Conservation (phyloP, 306 rosid species). For the Acacia melanoxylon region DNA sequence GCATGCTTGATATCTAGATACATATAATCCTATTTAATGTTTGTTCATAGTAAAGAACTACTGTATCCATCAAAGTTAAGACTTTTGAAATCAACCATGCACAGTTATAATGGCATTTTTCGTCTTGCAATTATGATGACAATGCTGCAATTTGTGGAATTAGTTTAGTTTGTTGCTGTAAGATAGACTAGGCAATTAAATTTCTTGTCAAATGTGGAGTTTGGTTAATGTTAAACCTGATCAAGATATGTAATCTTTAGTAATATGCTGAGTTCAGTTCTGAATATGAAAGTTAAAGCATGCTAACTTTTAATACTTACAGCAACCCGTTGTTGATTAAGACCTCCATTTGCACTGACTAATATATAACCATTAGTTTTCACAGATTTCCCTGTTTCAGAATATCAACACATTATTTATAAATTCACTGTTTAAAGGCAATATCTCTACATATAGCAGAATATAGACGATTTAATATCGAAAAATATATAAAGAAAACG, state of each 20-base stretch:
- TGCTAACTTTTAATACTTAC: constrained; percentile 52
- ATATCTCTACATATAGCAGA: background rate
- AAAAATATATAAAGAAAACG: background rate
- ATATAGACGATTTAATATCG: background rate
- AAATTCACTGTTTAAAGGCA: background rate
- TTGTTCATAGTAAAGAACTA: background rate
- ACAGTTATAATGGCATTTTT: background rate
- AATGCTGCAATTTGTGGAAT: background rate
- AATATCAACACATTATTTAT: constrained; percentile 20
- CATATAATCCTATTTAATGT: background rate
- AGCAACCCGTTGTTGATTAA: constrained; percentile 97
- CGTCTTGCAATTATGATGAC: background rate
- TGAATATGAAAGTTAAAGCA: constrained; percentile 16
- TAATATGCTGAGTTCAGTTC: background rate
- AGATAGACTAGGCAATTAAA: background rate
- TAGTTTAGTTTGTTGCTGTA: background rate
- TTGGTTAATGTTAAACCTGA: background rate
- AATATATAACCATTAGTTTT: constrained; percentile 77
- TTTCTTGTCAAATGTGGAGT: background rate
- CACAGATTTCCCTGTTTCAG: constrained; percentile 52
- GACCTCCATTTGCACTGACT: constrained; percentile 97
- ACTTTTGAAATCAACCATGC: background rate
- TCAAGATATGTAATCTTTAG: background rate
- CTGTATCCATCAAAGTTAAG: background rate
- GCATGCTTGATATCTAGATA: background rate